Evolutionary conservation across 495 filamentous ascomycete species (phyloP).

Genomic region (Acidomyces sp.): DNA sequence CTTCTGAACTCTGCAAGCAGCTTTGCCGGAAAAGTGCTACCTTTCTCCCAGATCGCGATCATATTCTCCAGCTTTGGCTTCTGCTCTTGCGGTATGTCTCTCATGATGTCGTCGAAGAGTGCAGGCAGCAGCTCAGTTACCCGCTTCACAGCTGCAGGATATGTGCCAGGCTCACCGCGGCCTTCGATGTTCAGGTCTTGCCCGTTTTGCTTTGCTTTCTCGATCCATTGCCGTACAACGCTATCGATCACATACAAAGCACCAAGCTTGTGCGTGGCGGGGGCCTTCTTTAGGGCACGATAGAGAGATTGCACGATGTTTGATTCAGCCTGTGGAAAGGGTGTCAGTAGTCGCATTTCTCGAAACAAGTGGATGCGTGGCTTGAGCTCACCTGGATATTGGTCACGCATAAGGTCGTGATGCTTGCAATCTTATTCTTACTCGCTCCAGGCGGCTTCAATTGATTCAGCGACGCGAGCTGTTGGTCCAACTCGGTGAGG

Average conservation of each 20-base stretch:
- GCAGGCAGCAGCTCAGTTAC: constrained; percentile 86
- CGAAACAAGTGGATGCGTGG: neutral
- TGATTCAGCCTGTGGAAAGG: constrained; percentile 64
- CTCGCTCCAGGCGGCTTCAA: constrained; percentile 91
- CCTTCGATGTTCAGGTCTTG: constrained; percentile 50
- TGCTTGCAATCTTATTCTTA: constrained; percentile 71
- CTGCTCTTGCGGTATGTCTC: constrained; percentile 82
- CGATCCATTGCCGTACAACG: constrained; percentile 96
- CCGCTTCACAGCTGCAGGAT: constrained; percentile 88
- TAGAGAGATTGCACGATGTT: constrained; percentile 91
- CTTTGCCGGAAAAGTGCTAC: constrained; percentile 69
- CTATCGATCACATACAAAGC: constrained; percentile 99
- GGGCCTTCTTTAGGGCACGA: constrained; percentile 93
- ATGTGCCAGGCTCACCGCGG: constrained; percentile 70
- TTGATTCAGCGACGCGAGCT: constrained; percentile 78
- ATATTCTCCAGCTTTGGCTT: constrained; percentile 97
- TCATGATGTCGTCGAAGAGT: constrained; percentile 90
- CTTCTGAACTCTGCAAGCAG: constrained; percentile 80
- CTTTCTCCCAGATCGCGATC: constrained; percentile 95
- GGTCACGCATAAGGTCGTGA: constrained; percentile 71
- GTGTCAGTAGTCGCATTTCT: constrained; percentile 14
- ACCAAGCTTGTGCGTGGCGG: constrained; percentile 90
- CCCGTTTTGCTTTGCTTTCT: constrained; percentile 74
- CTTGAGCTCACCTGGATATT: constrained; percentile 76
- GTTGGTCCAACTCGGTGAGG: constrained; percentile 80